Base-by-base conservation (phyloP, 129 eudicot genomes). In the Smallanthus sonchifolius region DNA sequence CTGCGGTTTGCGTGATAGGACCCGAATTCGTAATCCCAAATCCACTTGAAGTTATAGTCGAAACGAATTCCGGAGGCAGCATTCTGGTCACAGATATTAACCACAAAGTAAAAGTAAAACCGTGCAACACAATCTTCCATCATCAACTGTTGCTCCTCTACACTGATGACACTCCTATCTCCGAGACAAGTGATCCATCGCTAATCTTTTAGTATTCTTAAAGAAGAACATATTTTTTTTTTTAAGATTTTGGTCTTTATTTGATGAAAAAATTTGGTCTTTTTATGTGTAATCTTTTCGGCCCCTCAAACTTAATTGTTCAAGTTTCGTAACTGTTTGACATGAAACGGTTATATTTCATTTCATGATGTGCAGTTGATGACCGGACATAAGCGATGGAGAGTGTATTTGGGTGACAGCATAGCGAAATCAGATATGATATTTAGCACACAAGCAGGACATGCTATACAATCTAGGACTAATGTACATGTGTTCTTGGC, bases 401-500 rank as follows among this genome's bases (percentile, higher is more conserved):
- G 48, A 28, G 77, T 79, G 35, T 79, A 51, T 57, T 17, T 3
- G 44, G 74, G 79, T 7, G 74, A 73, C n/a, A 63, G 68, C 56
- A 39, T 10, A 15, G 55, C 55, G 0, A 32, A 40, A 6, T 47
- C 52, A 8, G 57, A 62, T 24, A 64, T 72, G 48, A 49, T 79
- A 24, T 72, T 79, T 66, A 73, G 62, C 74, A 63, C 83, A 51
- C 59, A 65, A 79, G 14, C 74, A 32, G 43, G 44, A 62, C n/a
- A 11, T 48, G 63, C 65, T 71, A 63, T 30, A 2, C 38, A 54
- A 19, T 60, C 39, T 60, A 60, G 9, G 14, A 74, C 77, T 49
- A 55, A 43, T n/a, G 16, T 83, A 28, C 70, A 63, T 40, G 84
- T 74, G 56, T 69, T 49, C 35, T 42, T 83, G 65, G 87, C 81